Evolutionary conservation across 441 rosid genomes (phyloP), one percentile per base, ranked within the genome.

Genomic region (Hypseocharis bilobata): DNA sequence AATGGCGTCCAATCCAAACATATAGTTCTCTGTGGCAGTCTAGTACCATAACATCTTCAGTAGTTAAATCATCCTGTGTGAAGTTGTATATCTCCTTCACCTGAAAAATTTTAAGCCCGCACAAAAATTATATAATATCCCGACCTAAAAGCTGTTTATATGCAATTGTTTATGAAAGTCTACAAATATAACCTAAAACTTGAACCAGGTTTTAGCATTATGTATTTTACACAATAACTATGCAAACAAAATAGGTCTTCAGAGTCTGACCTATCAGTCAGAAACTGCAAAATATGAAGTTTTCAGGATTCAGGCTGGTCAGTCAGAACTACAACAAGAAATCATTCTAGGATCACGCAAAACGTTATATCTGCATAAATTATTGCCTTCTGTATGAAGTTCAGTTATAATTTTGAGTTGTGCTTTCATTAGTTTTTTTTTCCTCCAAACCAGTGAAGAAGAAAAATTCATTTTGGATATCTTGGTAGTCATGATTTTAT

Each of bases 11-110:
- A 70, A 89, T 72, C 98, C 98, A 89, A 52, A 92, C 81, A 75
- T 77, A 81, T 76, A 92, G 72, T 74, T 92, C 98, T 55, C 75
- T 74, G 42, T 81, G 85, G 81, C 90, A 85, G 78, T 88, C 80
- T 25, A 92, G 67, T 14, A 88, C 68, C 34, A 88, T 72, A 65
- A 92, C 83, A 80, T 89, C 98, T 78, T 92, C 98, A 14, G 98
- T 85, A 62, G 89, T 86, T 76, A 92, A 80, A 81, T 92, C 98
- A 80, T 88, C 93, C 78, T 89, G 98, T 17, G 88, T 76, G 77
- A 83, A 92, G 85, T 83, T 89, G 82, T 84, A 82, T 76, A 92
- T 83, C 84, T 89, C 98, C 65, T 81, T 85, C 71, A 85, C 87
- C 98, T 89, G 88, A 76, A 70, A 68, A 66, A 32, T 60, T 30